A percentile compares a stretch with the other conserved stretches of the same genome.
Evolutionary conservation across 805 yeast genomes (phyloP).

Genomic region (Cyberlindnera maritima): DNA sequence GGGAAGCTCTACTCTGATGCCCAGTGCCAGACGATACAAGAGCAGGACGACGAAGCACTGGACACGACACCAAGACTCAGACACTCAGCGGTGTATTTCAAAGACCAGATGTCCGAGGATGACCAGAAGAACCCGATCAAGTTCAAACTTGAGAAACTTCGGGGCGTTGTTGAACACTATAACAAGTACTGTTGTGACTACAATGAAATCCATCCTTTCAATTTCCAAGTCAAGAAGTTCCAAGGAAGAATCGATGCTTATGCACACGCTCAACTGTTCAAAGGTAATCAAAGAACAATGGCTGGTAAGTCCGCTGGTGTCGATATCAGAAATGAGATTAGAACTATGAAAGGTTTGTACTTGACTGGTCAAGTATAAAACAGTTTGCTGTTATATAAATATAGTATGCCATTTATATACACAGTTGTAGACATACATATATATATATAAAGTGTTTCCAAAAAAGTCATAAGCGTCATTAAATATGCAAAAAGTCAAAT

Average conservation of each 20-base stretch:
- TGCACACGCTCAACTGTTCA: conserved; percentile 20
- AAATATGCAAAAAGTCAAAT: neutral
- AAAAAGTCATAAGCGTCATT: conserved; percentile 1
- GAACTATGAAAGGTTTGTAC: conserved; percentile 41
- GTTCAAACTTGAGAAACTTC: conserved; percentile 31
- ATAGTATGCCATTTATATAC: no score
- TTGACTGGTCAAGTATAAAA: conserved; percentile 34
- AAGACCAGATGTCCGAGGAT: conserved; percentile 10
- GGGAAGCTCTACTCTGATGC: conserved; percentile 37
- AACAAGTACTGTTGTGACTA: conserved; percentile 19
- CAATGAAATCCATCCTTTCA: conserved; percentile 26
- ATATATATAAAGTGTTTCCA: no score
- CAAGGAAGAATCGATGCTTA: conserved; percentile 26
- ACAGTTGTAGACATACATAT: no score
- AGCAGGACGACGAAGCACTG: conserved; percentile 1
- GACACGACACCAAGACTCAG: conserved; percentile 18
- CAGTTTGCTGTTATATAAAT: no score
- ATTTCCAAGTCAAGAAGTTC: conserved; percentile 30
- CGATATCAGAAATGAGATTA: conserved; percentile 29
- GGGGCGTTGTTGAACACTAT: conserved; percentile 29
- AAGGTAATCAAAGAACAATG: conserved; percentile 22
- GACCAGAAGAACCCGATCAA: conserved; percentile 13
- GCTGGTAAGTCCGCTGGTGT: conserved; percentile 18
- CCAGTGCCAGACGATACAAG: conserved; percentile 26
- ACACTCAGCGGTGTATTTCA: conserved; percentile 15